A percentile compares a stretch with the other conserved stretches of the same genome.
Evolutionary conservation across 768 basidiomycete genomes (phyloP).

Genomic region (Antrodiella citrinella): DNA sequence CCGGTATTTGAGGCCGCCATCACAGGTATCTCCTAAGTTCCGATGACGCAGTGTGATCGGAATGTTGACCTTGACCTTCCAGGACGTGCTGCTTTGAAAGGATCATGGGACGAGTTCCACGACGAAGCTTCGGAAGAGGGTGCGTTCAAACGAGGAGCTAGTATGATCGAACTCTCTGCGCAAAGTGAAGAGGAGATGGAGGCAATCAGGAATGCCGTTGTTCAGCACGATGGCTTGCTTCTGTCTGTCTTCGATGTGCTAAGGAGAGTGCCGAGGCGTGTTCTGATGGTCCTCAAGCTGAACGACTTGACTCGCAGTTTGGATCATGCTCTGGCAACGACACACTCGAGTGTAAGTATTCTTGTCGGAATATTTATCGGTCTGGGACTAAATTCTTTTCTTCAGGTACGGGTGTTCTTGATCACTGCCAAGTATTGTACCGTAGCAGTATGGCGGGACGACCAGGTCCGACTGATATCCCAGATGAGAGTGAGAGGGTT

Average conservation of each 20-base stretch:
- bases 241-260: slow-evolving; percentile 83
- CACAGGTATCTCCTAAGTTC: slow-evolving; percentile 62
- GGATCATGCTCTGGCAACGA: slow-evolving; percentile 82
- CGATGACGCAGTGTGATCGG: too few relatives aligned
- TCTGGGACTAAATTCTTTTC: neutral
- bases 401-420: slow-evolving; percentile 76
- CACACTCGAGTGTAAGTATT: slow-evolving; percentile 59
- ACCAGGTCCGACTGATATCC: slow-evolving; percentile 29
- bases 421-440: slow-evolving; percentile 88
- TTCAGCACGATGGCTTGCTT: slow-evolving; percentile 75
- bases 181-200: slow-evolving; percentile 75
- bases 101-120: slow-evolving; percentile 39
- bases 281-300: slow-evolving; percentile 76
- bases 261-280: slow-evolving; percentile 74
- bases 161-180: slow-evolving; percentile 67
- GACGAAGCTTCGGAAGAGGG: slow-evolving; percentile 22
- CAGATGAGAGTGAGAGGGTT: slow-evolving; percentile 44
- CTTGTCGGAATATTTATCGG: too few relatives aligned
- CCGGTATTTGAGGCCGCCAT: slow-evolving; percentile 93
- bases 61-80: too few relatives aligned
- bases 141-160: slow-evolving; percentile 55
- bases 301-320: slow-evolving; percentile 85
- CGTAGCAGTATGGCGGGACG: slow-evolving; percentile 70
- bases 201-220: slow-evolving; percentile 74
- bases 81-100: slow-evolving; percentile 66